phyloP scores from a whole-genome alignment of 1,284 basidiomycete species.

The Fomitopsis betulina region DNA sequence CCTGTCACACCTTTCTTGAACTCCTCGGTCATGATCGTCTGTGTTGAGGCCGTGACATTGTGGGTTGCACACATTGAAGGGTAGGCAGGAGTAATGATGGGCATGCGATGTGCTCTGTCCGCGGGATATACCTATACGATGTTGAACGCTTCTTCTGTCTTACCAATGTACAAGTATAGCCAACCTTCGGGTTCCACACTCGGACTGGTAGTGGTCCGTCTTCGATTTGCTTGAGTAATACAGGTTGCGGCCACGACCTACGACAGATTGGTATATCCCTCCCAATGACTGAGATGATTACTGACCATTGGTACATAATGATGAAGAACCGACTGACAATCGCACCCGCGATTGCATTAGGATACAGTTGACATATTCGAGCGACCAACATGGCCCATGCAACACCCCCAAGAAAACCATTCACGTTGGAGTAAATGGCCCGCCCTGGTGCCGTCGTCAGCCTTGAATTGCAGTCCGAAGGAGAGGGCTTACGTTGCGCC shows the following conservation, averaged over 20 bases:
- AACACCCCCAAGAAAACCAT: slow-evolving; percentile 97
- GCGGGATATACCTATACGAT: slow-evolving; percentile 76
- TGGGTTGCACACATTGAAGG: slow-evolving; percentile 99
- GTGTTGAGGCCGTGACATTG: slow-evolving; percentile 94
- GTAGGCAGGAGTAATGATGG: slow-evolving; percentile 99
- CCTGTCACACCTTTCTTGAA: slow-evolving; percentile 79
- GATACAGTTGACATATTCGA: slow-evolving; percentile 97
- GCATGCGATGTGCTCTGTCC: slow-evolving; percentile 95
- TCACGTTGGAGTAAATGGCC: slow-evolving; percentile 98
- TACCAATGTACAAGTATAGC: slow-evolving; percentile 1
- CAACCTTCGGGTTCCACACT: slow-evolving; percentile 97
- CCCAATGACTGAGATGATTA: slow-evolving; percentile 5
- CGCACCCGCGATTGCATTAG: slow-evolving; percentile 89
- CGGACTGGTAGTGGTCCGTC: slow-evolving; percentile 90
- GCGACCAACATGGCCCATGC: slow-evolving; percentile 99
- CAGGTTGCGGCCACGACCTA: slow-evolving; percentile 97
- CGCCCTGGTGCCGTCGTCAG: slow-evolving; percentile 50
- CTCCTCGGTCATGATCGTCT: slow-evolving; percentile 95
- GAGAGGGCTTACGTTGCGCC: slow-evolving; percentile 79
- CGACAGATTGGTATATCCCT: slow-evolving; percentile 8
- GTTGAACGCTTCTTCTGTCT: not conserved
- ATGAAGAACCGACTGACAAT: slow-evolving; percentile 98
- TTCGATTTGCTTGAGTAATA: slow-evolving; percentile 94
- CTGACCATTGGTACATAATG: slow-evolving; percentile 94
- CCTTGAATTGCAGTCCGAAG: slow-evolving; percentile 3